Base-by-base conservation (phyloP, 768 basidiomycete species). In the Coprinopsis sp. region DNA sequence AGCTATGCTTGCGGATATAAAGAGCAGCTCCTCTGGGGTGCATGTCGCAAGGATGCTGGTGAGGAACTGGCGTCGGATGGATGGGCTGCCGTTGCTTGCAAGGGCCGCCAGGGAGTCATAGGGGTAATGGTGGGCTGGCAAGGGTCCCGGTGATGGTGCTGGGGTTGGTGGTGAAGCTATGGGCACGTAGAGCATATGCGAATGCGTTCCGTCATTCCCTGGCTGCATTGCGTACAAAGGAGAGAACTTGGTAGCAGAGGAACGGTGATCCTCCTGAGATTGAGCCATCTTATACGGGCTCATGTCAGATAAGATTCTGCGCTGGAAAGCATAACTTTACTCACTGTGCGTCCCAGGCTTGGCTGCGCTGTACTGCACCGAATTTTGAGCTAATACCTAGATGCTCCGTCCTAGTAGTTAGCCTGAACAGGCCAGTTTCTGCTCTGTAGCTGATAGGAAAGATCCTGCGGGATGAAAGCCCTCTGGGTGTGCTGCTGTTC, bases 1-100 rank as follows among this genome's bases (percentile, higher is more conserved):
- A 0, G 78, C 67, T 55, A 87, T 76, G n/a, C 73, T 75, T 4
- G 76, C 71, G 0, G 82, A 83, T 53, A 87, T 70, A 65, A 77
- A 84, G 6, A 78, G 64, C n/a, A 86, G 72, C 53, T 87, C 84
- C 0, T 73, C 65, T 5, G 76, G 76, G 0, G 76, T 77, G 59
- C 81, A 81, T 30, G 76, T 72, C 43, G 63, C 58, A 7, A 84
- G 65, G 41, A 84, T 58, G 6, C 73, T 64, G 1, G 69, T 52
- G 21, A 85, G 73, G 49, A 76, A 77, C 51, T 74, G 71, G 51
- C 71, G 70, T n/a, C 82, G 73, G 10, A 68, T 58, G 5, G 37
- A 63, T 49, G 2, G 73, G 65, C 16, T 71, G 68, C 4, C 38
- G 44, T 3, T 34, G 37, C 37, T 30, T 33, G 38, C 45, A 28